Conservation (phyloP, 345 rosid genomes). For the Salix udensis region DNA sequence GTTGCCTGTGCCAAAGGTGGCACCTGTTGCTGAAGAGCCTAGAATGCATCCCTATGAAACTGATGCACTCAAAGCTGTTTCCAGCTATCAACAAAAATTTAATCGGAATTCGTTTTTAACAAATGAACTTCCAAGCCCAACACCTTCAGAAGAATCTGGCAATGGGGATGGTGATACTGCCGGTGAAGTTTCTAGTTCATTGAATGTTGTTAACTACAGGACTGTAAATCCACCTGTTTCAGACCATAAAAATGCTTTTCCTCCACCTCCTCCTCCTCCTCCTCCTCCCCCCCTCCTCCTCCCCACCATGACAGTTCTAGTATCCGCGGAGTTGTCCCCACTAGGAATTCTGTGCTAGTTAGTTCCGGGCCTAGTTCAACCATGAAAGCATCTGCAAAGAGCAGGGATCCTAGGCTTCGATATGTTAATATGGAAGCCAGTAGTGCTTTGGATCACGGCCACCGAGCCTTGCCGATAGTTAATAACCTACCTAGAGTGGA, state of each 20-base stretch:
- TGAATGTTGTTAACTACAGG: slow-evolving; percentile 17
- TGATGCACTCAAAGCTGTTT: slow-evolving; percentile 69
- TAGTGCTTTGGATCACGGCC: slow-evolving; percentile 37
- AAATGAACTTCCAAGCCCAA: slow-evolving; percentile 89
- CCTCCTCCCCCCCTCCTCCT: slow-evolving; percentile 18
- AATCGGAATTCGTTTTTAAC: slow-evolving; percentile 39
- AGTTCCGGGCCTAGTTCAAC: slow-evolving; percentile 35
- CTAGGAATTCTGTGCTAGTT: slow-evolving; percentile 27
- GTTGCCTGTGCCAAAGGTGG: slow-evolving; percentile 32
- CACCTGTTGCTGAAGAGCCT: slow-evolving; percentile 29
- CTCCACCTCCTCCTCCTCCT: slow-evolving; percentile 1
- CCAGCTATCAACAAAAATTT: slow-evolving; percentile 76
- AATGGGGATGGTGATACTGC: slow-evolving; percentile 50
- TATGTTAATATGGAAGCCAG: slow-evolving; percentile 45
- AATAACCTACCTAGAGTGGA: slow-evolving; percentile 38
- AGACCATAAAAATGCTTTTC: slow-evolving; percentile 28
- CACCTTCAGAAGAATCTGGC: slow-evolving; percentile 79
- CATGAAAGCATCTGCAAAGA: slow-evolving; percentile 54
- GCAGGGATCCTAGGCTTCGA: slow-evolving; percentile 93
- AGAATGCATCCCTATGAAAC: slow-evolving; percentile 64
- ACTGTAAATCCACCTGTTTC: slow-evolving; percentile 19
- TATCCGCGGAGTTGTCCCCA: slow-evolving; percentile 21
- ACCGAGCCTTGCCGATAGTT: slow-evolving; percentile 13
- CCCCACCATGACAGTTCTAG: slow-evolving; percentile 18
- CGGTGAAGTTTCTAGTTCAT: slow-evolving; percentile 69